A percentile compares a stretch with the other conserved stretches of the same genome.
These are phyloP conservation scores for Immersiporthe knoxdaviesiana DNA, from an alignment of 2,329 filamentous ascomycete genomes.

Conservation along the genomic window DNA sequence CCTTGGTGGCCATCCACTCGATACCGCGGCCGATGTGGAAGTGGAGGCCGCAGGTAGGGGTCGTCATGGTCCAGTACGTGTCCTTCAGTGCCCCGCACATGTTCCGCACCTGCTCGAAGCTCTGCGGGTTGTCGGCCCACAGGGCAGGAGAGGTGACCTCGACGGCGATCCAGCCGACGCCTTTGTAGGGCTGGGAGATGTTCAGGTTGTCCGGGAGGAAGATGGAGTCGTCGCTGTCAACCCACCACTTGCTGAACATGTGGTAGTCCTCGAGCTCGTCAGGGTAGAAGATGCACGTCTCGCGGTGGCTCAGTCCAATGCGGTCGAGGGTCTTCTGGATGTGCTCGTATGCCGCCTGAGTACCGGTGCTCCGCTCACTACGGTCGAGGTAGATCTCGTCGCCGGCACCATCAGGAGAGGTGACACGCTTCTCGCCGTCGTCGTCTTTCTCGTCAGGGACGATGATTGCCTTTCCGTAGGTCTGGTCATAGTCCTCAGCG, in stretches of 20 bases:
- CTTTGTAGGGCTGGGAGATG: not conserved
- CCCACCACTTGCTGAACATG: not conserved
- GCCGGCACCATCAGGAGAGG: too few species aligned
- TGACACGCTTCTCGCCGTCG: not conserved
- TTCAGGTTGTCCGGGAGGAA: not conserved
- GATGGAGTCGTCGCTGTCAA: not conserved
- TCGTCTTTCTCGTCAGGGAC: not conserved
- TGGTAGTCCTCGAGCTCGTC: not conserved
- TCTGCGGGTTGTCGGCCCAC: constrained; percentile 7
- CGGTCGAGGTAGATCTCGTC: too few species aligned
- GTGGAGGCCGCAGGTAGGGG: not conserved
- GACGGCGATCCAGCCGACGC: not conserved
- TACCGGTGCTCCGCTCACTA: not conserved
- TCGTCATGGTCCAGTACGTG: not conserved
- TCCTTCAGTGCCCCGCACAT: not conserved
- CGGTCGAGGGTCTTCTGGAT: not conserved
- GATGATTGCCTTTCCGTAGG: not conserved
- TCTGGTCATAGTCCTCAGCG: not conserved
- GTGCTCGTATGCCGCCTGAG: not conserved
- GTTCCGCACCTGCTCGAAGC: constrained; percentile 8
- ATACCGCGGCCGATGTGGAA: not conserved
- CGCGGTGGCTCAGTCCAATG: not conserved
- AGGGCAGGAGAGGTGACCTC: constrained; percentile 9
- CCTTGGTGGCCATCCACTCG: not conserved
- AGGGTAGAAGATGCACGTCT: not conserved